These are phyloP conservation scores for Xylariaceae sp. DNA, from an alignment of 2,329 filamentous ascomycete genomes.

Conservation along the genomic window DNA sequence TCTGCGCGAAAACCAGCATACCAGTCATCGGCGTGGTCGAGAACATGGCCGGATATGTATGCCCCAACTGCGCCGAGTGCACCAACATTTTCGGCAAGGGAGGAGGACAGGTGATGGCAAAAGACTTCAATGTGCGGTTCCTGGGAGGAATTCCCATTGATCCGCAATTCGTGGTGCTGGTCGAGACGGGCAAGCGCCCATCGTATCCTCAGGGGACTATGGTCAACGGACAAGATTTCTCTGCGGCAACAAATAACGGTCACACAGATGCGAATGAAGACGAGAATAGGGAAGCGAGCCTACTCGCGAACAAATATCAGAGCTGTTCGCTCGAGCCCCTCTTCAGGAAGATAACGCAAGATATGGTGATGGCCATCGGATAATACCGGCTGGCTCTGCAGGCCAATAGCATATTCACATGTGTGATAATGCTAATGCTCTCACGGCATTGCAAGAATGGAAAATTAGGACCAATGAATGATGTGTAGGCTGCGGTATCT, in stretches of 20 bases:
- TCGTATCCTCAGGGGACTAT: conserved; percentile 65
- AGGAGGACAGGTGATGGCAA: conserved; percentile 83
- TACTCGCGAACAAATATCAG: conserved; percentile 68
- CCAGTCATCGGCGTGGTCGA: conserved; percentile 84
- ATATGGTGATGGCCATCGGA: conserved; percentile 37
- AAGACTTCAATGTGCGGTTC: conserved; percentile 79
- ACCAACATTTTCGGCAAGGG: conserved; percentile 92
- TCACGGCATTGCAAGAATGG: too few species aligned
- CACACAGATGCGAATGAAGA: conserved; percentile 14
- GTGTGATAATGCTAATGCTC: too few species aligned
- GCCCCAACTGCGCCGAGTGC: conserved; percentile 74
- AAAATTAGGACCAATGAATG: too few species aligned
- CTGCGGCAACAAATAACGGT: conserved; percentile 25
- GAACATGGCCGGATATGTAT: conserved; percentile 95
- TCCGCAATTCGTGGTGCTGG: conserved; percentile 80
- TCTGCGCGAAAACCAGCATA: conserved; percentile 80
- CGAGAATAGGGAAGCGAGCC: conserved; percentile 33
- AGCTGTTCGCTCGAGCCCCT: conserved; percentile 66
- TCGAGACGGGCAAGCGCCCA: conserved; percentile 68
- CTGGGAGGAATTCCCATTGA: conserved; percentile 88
- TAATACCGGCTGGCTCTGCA: conserved; percentile 22
- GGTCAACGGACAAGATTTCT: conserved; percentile 54
- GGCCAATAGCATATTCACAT: conserved; percentile 14
- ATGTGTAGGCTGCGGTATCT: too few species aligned
- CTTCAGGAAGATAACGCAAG: conserved; percentile 60